These are phyloP conservation scores for Tuber melanosporum DNA, from an alignment of 495 filamentous ascomycete genomes.

Conservation along the genomic window DNA sequence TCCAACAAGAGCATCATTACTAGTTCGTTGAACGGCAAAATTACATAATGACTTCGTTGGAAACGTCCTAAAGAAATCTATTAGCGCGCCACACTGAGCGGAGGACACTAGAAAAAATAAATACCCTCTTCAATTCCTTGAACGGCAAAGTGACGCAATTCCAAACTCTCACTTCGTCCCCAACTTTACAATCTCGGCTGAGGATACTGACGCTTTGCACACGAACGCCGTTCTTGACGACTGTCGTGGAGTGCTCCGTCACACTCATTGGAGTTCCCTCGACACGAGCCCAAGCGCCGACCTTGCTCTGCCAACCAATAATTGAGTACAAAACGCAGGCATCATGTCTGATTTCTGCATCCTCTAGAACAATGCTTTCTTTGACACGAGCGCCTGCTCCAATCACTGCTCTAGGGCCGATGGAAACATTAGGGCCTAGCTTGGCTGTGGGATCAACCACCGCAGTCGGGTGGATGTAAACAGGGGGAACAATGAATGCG, in stretches of 20 bases:
- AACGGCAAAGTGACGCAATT: conserved; percentile 98
- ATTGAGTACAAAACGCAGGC: conserved; percentile 94
- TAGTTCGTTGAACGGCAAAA: background rate
- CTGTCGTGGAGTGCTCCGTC: conserved; percentile 83
- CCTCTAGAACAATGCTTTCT: conserved; percentile 93
- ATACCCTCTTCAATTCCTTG: conserved; percentile 95
- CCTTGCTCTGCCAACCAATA: conserved; percentile 91
- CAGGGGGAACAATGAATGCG: conserved; percentile 83
- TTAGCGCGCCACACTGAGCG: conserved; percentile 6
- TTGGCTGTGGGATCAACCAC: conserved; percentile 90
- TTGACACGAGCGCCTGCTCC: conserved; percentile 88
- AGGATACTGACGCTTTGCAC: conserved; percentile 98
- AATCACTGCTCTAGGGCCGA: conserved; percentile 76
- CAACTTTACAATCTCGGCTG: conserved; percentile 92
- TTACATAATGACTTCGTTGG: conserved; percentile 96
- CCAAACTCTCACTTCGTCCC: conserved; percentile 92
- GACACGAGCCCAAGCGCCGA: conserved; percentile 95
- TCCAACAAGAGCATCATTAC: background rate
- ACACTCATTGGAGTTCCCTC: conserved; percentile 91
- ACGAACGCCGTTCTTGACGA: conserved; percentile 95
- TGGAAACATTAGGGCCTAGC: conserved; percentile 91
- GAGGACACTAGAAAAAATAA: conserved; percentile 42
- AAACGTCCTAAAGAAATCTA: conserved; percentile 58
- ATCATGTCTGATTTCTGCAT: conserved; percentile 93
- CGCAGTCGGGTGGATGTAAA: conserved; percentile 96